Base-by-base conservation (phyloP, 225 moss, liverwort and hornwort genomes). In the Sphagnum tenellum region DNA sequence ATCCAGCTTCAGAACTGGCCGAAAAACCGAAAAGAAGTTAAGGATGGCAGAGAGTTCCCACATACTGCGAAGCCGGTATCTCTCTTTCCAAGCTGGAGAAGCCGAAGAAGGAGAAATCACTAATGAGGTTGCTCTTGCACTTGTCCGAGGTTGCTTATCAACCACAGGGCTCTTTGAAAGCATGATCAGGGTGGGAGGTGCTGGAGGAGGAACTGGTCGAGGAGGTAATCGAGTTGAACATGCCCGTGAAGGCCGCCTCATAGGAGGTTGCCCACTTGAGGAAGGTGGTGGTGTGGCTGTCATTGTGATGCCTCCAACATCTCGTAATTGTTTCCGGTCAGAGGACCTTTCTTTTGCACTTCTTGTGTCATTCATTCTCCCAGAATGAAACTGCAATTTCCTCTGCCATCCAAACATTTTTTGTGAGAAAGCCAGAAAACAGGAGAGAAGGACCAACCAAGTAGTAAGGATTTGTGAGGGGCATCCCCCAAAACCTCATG, bases 1-100 rank as follows among this genome's bases (percentile, higher is more conserved):
- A 68, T 75, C 78, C 63, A 90, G 85, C 68, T 86, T 87, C 50
- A 98, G 79, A 44, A 93, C 80, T 2, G 89, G 90, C 59, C 96
- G 83, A 64, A 98, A 98, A 53, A 87, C 85, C 2, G 61, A 69
- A 4, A 85, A 84, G 49, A 85, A 85, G 67, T 85, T 81, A 11
- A 76, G 75, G 59, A 78, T 80, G 5, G 78, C 60, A 2, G 84
- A 80, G 71, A 85, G 73, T 64, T 85, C 78, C 84, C 84, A 85
- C 74, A 81, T 5, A 9, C 67, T 60, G 44, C 81, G 84, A 57
- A 85, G 67, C 71, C 72, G 71, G 58, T 64, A 44, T 8, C 81
- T 76, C 11, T 78, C 78, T 52, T 62, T 67, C 5, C 71, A 9
- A 29, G 58, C 67, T 67, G 67, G 57, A 13, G 67, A 67, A 10